Base-by-base conservation (phyloP, 305 asterid species). In the Fraxinus latifolia region DNA sequence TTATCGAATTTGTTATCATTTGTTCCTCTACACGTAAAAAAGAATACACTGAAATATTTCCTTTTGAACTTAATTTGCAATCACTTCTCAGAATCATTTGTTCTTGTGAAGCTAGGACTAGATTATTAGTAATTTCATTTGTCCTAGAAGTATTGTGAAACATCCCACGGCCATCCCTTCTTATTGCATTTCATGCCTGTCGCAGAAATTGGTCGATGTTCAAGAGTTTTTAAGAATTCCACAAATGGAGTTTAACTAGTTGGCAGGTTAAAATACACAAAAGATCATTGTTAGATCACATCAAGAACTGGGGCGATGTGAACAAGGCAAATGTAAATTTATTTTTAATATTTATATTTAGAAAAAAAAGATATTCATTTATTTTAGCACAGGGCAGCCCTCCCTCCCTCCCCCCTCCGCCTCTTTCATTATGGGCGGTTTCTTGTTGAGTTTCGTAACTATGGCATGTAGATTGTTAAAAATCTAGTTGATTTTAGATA, bases 231-330 rank as follows among this genome's bases (percentile, higher is more conserved):
- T 95, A 37, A 91, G 91, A 77, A 47, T 95, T 77, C 97, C 98
- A 5, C 44, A 12, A 53, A 87, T 89, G 95, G 86, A 80, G 55
- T 29, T 85, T 95, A 83, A 90, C 81, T 5, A 93, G 98, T 78
- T 89, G 89, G 11, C 98, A 94, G 85, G 96, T 94, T 2, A 94
- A 92, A 90, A 94, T 93, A 91, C 98, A 94, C 89, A 86, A 79
- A 82, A 97, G 97, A 53, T 81, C 91, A 31, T 82, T 91, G 72
- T 82, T 86, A 5, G 91, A 90, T 7, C 95, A 93, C 83, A 87
- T 94, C 73, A 83, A 82, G 88, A 94, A 94, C 79, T 93, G 97
- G 98, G 93, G 86, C 1, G 94, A 89, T 2, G 93, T 94, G 29
- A 85, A 84, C 83, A 86, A 76, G 84, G 37, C 7, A 4, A 34